Base-by-base conservation (phyloP, 1,139 yeast species). In the Suhomyces atakaporum region DNA sequence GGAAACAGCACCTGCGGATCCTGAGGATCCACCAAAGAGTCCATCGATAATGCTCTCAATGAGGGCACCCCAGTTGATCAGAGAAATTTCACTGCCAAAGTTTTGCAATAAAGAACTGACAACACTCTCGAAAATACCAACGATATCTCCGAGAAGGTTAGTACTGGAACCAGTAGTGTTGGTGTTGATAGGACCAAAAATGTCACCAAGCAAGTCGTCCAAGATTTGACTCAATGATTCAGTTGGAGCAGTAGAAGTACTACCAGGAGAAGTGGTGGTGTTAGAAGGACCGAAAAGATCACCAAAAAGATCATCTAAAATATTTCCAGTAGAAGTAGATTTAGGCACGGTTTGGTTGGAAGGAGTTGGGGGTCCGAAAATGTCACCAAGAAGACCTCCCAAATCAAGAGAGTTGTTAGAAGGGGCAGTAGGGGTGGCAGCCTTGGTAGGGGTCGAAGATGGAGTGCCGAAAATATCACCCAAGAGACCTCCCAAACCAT, bases 71-170 rank as follows among this genome's bases (percentile, higher is more conserved):
- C 38, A 33, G 14, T 43, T 40, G 20, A 39, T 30, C 32, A 39
- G 39, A 13, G 34, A 33, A 26, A 33, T 40, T 12, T 31, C 40
- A 27, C 26, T 34, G 16, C 32, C 32, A 12, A 38, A 30, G 15
- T 35, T 37, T 11, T 39, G 33, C 33, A 45, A 44, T 15, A 47
- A 27, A 5, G 44, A 33, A 14, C 43, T 28, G 28, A 49, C 31
- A 15, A 46, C 36, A 14, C 43, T 39, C n/a, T 46, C 46, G 5
- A 40, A 42, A 29, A 47, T 46, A 29, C 43, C 49, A 29, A 60
- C 47, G 32, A 58, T 43, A 36, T 53, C 57, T 33, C 47, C 53
- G 28, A 58, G 45, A 19, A 59, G 37, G 20, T 55, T 45, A 10
- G 52, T 47, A 4, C 44, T 35, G 8, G 39, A 15, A 19, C 39